phyloP scores from a whole-genome alignment of 2,329 filamentous ascomycete genomes.

The Diaporthe ampelina region DNA sequence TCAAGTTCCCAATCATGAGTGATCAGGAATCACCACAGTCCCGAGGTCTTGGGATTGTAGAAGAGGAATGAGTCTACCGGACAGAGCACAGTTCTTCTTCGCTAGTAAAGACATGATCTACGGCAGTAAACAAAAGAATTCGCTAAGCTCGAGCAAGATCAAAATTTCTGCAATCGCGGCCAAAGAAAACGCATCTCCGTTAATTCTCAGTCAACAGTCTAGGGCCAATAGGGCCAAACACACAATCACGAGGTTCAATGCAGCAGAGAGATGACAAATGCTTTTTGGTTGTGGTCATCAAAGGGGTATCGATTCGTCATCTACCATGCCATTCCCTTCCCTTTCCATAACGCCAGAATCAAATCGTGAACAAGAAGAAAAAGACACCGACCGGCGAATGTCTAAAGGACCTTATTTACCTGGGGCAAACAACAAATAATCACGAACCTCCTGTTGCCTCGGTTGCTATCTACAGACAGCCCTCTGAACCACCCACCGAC shows the following conservation, averaged over 20 bases:
- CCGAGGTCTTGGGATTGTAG: not conserved
- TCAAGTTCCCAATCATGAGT: not conserved
- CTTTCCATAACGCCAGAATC: slow-evolving; percentile 18
- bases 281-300: not conserved
- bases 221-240: too few relatives aligned
- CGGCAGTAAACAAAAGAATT: too few relatives aligned
- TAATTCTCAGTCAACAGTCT: too few relatives aligned
- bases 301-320: slow-evolving; percentile 28
- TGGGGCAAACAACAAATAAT: slow-evolving; percentile 4
- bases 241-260: not conserved
- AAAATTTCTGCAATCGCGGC: too few relatives aligned
- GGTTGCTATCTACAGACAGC: slow-evolving; percentile 24
- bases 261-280: too few relatives aligned
- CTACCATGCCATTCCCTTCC: not conserved
- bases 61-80: not conserved
- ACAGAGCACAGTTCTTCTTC: not conserved
- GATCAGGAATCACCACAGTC: not conserved
- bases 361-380: not conserved
- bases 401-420: slow-evolving; percentile 6
- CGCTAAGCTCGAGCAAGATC: too few relatives aligned
- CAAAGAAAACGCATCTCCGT: too few relatives aligned
- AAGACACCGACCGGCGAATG: slow-evolving; percentile 23
- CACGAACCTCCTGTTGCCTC: not conserved
- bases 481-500: not conserved
- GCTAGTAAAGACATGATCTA: too few relatives aligned